Conservation (phyloP, 2,329 filamentous ascomycete species). For the Fusarium pseudocircinatum region DNA sequence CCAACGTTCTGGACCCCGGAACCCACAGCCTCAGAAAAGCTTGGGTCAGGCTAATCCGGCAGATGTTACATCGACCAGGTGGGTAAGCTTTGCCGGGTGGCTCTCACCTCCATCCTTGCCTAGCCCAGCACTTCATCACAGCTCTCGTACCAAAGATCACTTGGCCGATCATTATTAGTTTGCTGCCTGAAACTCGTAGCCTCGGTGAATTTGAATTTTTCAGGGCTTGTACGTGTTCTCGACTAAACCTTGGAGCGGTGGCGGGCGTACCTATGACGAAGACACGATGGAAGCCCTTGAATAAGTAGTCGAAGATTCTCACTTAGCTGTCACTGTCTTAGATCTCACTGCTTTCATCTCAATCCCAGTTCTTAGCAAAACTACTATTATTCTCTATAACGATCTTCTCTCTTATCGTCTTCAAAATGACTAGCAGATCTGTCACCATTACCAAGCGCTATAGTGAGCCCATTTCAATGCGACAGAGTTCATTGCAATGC, state of each 20-base stretch:
- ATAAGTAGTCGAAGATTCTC: constrained; percentile 20
- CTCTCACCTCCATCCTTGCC: background rate
- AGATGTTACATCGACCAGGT: constrained; percentile 6
- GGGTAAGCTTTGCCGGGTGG: background rate
- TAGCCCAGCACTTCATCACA: background rate
- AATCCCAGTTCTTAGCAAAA: background rate
- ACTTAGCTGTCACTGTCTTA: background rate
- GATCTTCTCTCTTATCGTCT: background rate
- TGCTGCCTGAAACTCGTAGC: constrained; percentile 3
- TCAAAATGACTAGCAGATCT: constrained; percentile 15
- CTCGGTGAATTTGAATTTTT: constrained; percentile 1
- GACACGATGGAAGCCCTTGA: background rate
- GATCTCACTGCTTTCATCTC: background rate
- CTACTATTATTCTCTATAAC: background rate
- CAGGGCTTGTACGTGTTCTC: background rate
- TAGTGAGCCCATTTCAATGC: background rate
- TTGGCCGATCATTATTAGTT: constrained; percentile 9
- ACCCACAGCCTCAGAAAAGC: background rate
- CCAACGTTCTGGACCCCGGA: background rate
- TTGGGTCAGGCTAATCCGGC: background rate
- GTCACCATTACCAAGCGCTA: constrained; percentile 6
- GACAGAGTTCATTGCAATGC: background rate
- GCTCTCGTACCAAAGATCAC: background rate
- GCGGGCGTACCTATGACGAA: background rate
- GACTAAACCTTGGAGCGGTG: background rate